Percentiles rank a stretch among this genome's conserved stretches.
Conservation (phyloP, 129 eudicot species). For the Artemisia argyi region DNA sequence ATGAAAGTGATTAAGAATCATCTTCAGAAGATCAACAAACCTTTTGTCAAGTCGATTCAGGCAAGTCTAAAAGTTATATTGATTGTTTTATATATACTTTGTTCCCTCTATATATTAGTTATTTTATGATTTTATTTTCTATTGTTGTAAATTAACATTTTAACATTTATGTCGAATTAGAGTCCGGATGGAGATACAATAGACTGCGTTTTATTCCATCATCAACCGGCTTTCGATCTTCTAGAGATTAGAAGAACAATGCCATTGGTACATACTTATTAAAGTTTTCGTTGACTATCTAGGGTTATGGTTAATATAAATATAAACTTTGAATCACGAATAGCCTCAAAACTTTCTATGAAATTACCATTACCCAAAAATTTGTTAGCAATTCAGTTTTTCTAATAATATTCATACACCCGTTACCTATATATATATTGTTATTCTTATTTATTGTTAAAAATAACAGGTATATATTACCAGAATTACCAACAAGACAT, state of each 20-base stretch:
- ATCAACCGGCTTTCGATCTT: neutral
- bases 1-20: neutral
- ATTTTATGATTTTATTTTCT: neutral
- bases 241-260: neutral
- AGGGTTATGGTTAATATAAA: too few relatives aligned
- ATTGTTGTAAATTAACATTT: neutral
- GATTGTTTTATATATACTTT: neutral
- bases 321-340: too few relatives aligned
- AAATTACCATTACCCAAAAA: too few relatives aligned
- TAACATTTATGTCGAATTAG: neutral
- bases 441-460: neutral
- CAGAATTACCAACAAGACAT: neutral
- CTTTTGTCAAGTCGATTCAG: slow-evolving; percentile 1
- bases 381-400: too few relatives aligned
- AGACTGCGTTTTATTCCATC: neutral
- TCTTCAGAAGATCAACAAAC: neutral
- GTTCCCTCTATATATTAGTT: neutral
- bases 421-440: too few relatives aligned
- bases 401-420: too few relatives aligned
- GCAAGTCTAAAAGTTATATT: neutral
- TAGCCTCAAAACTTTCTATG: too few relatives aligned
- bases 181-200: neutral
- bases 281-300: too few relatives aligned
- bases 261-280: neutral
- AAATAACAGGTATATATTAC: neutral